phyloP scores from a whole-genome alignment of 179 eudicot species.

The Drosera spatulata region DNA sequence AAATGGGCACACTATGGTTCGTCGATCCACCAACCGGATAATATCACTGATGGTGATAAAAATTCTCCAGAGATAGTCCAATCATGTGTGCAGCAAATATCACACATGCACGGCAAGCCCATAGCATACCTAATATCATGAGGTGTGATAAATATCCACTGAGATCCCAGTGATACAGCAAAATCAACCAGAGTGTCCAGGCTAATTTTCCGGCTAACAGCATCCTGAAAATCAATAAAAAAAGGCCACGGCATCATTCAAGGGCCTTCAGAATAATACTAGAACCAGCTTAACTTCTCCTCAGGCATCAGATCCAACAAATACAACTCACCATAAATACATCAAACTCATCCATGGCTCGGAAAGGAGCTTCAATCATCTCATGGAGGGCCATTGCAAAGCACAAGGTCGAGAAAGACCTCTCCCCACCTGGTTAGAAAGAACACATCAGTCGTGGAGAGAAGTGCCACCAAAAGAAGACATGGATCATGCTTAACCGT shows the following conservation, averaged over 20 bases:
- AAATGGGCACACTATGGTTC: too few species aligned
- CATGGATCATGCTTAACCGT: too few species aligned
- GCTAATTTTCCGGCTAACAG: slow-evolving; percentile 96
- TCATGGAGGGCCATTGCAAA: slow-evolving; percentile 95
- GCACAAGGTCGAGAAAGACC: slow-evolving; percentile 92
- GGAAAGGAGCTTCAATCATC: slow-evolving; percentile 97
- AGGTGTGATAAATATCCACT: slow-evolving; percentile 96
- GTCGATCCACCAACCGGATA: too few species aligned
- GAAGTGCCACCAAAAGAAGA: too few species aligned
- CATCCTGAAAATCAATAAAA: slow-evolving; percentile 43
- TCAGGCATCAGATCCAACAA: not conserved
- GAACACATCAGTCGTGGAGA: not conserved
- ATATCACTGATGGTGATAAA: too few species aligned
- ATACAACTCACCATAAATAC: slow-evolving; percentile 76
- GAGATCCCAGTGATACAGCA: slow-evolving; percentile 82
- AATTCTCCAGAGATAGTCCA: too few species aligned
- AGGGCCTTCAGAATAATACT: not conserved
- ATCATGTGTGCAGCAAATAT: not conserved
- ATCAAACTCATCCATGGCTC: slow-evolving; percentile 99
- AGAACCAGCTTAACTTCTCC: not conserved
- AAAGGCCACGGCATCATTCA: not conserved
- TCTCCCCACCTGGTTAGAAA: slow-evolving; percentile 70
- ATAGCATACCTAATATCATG: slow-evolving; percentile 78
- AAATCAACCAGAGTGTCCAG: slow-evolving; percentile 84
- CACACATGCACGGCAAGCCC: not conserved